Conservation (phyloP, 768 basidiomycete species). For the Lentinula boryana region DNA sequence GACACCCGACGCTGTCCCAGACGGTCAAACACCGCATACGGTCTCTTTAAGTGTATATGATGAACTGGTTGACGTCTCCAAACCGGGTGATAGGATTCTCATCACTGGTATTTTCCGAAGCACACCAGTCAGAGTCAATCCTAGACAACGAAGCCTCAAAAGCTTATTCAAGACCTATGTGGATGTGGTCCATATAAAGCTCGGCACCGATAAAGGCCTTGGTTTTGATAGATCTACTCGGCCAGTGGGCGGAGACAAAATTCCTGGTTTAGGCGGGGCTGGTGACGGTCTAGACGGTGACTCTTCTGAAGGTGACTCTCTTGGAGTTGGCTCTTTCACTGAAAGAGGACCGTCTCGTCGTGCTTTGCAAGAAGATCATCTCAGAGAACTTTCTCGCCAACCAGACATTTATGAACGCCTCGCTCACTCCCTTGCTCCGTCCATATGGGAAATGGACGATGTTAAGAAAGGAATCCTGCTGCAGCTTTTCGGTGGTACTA, state of each 20-base stretch:
- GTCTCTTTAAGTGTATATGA: slow-evolving; percentile 98
- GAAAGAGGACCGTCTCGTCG: slow-evolving; percentile 39
- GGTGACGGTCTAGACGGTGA: slow-evolving; percentile 48
- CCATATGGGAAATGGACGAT: slow-evolving; percentile 98
- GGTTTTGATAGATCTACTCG: slow-evolving; percentile 79
- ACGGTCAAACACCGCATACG: slow-evolving; percentile 97
- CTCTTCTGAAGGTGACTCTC: not conserved
- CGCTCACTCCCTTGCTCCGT: slow-evolving; percentile 82
- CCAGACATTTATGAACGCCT: slow-evolving; percentile 86
- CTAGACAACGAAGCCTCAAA: slow-evolving; percentile 86
- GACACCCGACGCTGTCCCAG: slow-evolving; percentile 95
- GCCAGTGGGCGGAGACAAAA: slow-evolving; percentile 57
- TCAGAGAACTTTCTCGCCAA: slow-evolving; percentile 64
- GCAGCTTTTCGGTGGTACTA: slow-evolving; percentile 96
- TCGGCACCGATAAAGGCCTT: slow-evolving; percentile 59
- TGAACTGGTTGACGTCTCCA: slow-evolving; percentile 93
- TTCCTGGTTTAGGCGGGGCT: slow-evolving; percentile 63
- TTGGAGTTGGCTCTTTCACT: slow-evolving; percentile 53
- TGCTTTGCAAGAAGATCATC: slow-evolving; percentile 75
- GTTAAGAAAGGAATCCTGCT: slow-evolving; percentile 97
- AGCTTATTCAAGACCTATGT: slow-evolving; percentile 97
- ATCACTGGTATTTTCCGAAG: slow-evolving; percentile 95
- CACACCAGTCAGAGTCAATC: slow-evolving; percentile 92
- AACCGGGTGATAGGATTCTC: slow-evolving; percentile 89
- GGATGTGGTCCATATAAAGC: slow-evolving; percentile 88